Evolutionary conservation across 2,329 filamentous ascomycete species (phyloP).

Genomic region (Cladosporium velox): DNA sequence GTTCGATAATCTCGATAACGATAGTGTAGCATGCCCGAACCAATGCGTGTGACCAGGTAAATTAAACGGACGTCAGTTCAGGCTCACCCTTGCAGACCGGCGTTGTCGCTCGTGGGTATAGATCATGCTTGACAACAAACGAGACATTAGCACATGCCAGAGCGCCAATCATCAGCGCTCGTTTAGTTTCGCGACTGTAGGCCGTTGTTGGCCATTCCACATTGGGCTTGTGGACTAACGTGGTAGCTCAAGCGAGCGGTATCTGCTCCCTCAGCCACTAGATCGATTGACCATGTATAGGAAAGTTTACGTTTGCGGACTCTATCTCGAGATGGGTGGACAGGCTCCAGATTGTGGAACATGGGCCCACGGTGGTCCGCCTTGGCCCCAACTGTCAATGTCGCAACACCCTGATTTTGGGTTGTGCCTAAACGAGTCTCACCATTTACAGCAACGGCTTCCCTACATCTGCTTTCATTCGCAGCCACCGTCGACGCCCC

Average conservation of each 20-base stretch:
- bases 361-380: slow-evolving; percentile 11
- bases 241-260: slow-evolving; percentile 17
- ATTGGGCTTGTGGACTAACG: slow-evolving; percentile 19
- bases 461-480: slow-evolving; percentile 11
- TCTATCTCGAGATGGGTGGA: slow-evolving; percentile 16
- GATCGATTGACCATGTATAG: slow-evolving; percentile 17
- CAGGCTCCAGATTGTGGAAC: slow-evolving; percentile 17
- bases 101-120: neutral
- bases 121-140: slow-evolving; percentile 6
- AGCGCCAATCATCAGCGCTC: slow-evolving; percentile 9
- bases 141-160: slow-evolving; percentile 15
- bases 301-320: slow-evolving; percentile 13
- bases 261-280: slow-evolving; percentile 16
- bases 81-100: slow-evolving; percentile 6
- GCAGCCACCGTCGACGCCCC: slow-evolving; percentile 14
- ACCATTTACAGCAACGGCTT: slow-evolving; percentile 17
- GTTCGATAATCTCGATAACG: slow-evolving; percentile 13
- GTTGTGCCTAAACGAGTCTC: slow-evolving; percentile 4
- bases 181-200: slow-evolving; percentile 7
- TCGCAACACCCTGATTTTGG: slow-evolving; percentile 12
- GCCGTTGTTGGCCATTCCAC: slow-evolving; percentile 11
- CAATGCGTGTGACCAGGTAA: slow-evolving; percentile 10
- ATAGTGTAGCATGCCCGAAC: neutral
- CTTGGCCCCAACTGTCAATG: slow-evolving; percentile 17
- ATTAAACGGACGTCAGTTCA: neutral